Conservation (phyloP, 192 early-diverging fungal species). For the Allomyces arbusculus region DNA sequence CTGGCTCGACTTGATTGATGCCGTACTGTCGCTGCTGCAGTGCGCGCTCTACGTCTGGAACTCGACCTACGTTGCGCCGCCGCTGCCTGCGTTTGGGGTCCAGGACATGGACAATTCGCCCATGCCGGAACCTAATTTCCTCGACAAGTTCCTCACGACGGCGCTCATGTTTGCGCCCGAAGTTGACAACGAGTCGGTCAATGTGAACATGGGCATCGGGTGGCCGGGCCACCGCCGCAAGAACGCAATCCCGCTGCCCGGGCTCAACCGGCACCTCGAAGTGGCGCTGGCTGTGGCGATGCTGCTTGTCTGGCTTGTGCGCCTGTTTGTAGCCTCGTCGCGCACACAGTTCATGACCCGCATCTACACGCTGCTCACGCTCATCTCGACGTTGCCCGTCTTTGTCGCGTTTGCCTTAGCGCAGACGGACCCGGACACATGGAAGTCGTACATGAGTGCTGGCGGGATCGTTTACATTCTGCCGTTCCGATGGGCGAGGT, state of each 20-base stretch:
- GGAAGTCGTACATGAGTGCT: not conserved
- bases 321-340: not conserved
- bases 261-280: not conserved
- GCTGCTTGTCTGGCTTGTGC: not conserved
- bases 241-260: not conserved
- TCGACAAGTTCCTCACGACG: too few relatives aligned
- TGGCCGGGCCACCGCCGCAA: not conserved
- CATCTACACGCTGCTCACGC: not conserved
- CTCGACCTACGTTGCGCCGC: not conserved
- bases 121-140: not conserved
- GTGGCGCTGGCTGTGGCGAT: not conserved
- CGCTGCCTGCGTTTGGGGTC: not conserved
- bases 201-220: too few relatives aligned
- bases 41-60: not conserved
- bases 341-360: not conserved
- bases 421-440: not conserved
- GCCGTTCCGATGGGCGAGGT: not conserved
- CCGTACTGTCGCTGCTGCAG: not conserved
- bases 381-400: not conserved
- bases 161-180: not conserved
- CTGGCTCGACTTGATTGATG: not conserved
- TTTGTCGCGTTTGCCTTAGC: not conserved
- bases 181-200: not conserved
- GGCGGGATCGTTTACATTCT: not conserved
- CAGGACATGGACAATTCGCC: not conserved